These are phyloP conservation scores for Coniosporium apollinis DNA, from an alignment of 495 filamentous ascomycete genomes.

Conservation along the genomic window DNA sequence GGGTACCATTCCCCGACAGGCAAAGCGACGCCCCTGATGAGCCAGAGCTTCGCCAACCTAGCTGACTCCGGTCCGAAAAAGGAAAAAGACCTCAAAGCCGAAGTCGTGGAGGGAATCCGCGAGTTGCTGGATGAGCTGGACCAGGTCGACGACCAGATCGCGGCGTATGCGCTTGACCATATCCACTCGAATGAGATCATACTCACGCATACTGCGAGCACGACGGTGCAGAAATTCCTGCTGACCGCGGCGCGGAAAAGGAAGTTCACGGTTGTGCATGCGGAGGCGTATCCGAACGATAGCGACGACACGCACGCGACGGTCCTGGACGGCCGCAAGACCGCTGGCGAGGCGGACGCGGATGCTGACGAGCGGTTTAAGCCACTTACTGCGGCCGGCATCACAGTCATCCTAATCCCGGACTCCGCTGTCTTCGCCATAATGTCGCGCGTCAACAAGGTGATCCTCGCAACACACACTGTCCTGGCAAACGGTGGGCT, in stretches of 20 bases:
- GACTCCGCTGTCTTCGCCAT: slow-evolving; percentile 76
- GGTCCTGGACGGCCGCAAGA: slow-evolving; percentile 33
- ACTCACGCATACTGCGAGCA: slow-evolving; percentile 64
- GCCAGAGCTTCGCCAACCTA: no score
- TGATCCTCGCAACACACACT: slow-evolving; percentile 70
- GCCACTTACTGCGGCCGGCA: slow-evolving; percentile 54
- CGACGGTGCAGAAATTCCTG: slow-evolving; percentile 72
- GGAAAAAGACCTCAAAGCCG: slow-evolving; percentile 60
- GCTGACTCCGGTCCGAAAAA: no score
- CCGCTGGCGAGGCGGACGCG: slow-evolving; percentile 27
- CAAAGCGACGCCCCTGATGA: no score
- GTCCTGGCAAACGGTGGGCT: slow-evolving; percentile 76
- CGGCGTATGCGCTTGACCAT: slow-evolving; percentile 67
- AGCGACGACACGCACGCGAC: slow-evolving; percentile 42
- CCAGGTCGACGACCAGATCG: slow-evolving; percentile 79
- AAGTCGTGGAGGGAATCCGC: slow-evolving; percentile 72
- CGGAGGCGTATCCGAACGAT: slow-evolving; percentile 53
- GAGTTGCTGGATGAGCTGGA: slow-evolving; percentile 85
- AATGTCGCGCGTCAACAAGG: slow-evolving; percentile 88
- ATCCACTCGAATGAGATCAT: slow-evolving; percentile 85
- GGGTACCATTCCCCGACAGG: no score
- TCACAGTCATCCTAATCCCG: slow-evolving; percentile 65
- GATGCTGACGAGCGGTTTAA: slow-evolving; percentile 47
- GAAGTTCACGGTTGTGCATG: slow-evolving; percentile 74
- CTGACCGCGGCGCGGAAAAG: slow-evolving; percentile 68